Evolutionary conservation across 1,284 basidiomycete species (phyloP).

Genomic region (Ceratobasidium theobromae): DNA sequence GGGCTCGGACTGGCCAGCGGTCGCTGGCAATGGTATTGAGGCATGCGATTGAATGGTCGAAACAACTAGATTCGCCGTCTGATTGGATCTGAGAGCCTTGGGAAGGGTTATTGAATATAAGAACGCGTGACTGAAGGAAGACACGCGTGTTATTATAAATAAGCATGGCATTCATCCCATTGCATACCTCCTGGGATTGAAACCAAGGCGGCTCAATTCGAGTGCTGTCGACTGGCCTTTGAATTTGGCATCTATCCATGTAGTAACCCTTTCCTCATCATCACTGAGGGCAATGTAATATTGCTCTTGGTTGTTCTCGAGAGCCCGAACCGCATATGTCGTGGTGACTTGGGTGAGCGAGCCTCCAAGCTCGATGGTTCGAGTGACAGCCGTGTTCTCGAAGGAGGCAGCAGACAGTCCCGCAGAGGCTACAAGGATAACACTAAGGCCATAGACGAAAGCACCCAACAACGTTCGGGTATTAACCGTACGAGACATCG

Average conservation of each 20-base stretch:
- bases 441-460: slow-evolving; percentile 3
- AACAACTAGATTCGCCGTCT: slow-evolving; percentile 71
- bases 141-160: slow-evolving; percentile 1
- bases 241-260: slow-evolving; percentile 76
- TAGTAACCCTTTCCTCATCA: slow-evolving; percentile 65
- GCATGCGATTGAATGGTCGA: slow-evolving; percentile 75
- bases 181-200: slow-evolving; percentile 55
- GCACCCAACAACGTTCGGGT: slow-evolving; percentile 2
- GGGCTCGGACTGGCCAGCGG: slow-evolving; percentile 73
- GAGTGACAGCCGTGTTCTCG: slow-evolving; percentile 84
- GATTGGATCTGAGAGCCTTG: slow-evolving; percentile 53
- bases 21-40: slow-evolving; percentile 71
- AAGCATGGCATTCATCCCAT: slow-evolving; percentile 13
- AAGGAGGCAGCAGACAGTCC: slow-evolving; percentile 50
- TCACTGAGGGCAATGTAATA: slow-evolving; percentile 72
- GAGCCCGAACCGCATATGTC: slow-evolving; percentile 78
- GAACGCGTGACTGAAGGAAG: slow-evolving; percentile 44
- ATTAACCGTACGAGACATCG: slow-evolving; percentile 7
- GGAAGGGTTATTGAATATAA: slow-evolving; percentile 51
- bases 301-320: slow-evolving; percentile 58
- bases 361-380: slow-evolving; percentile 85
- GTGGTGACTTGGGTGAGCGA: slow-evolving; percentile 83
- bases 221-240: slow-evolving; percentile 68
- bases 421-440: not conserved
- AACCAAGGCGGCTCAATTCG: slow-evolving; percentile 53